A percentile compares a stretch with the other conserved stretches of the same genome.
Evolutionary conservation across 345 rosid species (phyloP).

Genomic region (Brassica carinata): DNA sequence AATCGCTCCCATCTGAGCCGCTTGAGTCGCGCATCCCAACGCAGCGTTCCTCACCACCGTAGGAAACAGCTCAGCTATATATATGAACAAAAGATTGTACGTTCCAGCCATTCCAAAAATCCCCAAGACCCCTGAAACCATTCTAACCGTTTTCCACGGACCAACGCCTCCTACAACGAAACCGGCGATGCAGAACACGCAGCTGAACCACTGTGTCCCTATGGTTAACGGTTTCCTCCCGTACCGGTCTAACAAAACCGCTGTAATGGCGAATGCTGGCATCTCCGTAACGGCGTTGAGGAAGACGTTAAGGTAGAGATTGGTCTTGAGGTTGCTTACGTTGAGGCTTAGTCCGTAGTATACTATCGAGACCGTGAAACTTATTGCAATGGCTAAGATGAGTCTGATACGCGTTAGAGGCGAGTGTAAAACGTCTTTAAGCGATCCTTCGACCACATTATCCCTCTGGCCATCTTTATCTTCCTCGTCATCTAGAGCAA

Average conservation of each 20-base stretch:
- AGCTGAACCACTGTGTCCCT: slow-evolving; percentile 83
- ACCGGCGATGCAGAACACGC: slow-evolving; percentile 65
- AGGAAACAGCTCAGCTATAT: slow-evolving; percentile 83
- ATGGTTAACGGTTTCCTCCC: slow-evolving; percentile 86
- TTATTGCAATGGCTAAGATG: slow-evolving; percentile 55
- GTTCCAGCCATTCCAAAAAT: slow-evolving; percentile 92
- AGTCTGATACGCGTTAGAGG: slow-evolving; percentile 67
- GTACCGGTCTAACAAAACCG: slow-evolving; percentile 58
- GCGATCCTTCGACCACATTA: slow-evolving; percentile 51
- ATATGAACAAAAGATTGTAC: slow-evolving; percentile 78
- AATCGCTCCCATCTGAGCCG: slow-evolving; percentile 87
- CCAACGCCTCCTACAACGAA: slow-evolving; percentile 46
- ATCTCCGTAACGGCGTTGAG: slow-evolving; percentile 80
- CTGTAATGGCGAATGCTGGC: slow-evolving; percentile 84
- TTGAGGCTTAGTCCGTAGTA: slow-evolving; percentile 94
- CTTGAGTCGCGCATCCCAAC: slow-evolving; percentile 80
- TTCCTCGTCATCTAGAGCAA: slow-evolving; percentile 69
- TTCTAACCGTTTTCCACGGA: slow-evolving; percentile 63
- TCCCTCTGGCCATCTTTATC: slow-evolving; percentile 22
- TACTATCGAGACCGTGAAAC: slow-evolving; percentile 70
- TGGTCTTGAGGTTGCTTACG: slow-evolving; percentile 83
- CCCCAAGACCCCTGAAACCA: slow-evolving; percentile 76
- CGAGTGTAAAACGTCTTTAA: slow-evolving; percentile 65
- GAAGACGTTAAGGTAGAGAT: slow-evolving; percentile 72
- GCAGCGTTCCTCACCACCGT: slow-evolving; percentile 94